Percentiles rank a stretch among this genome's conserved stretches.
Conservation (phyloP, 805 yeast genomes). For the Candida silvatica region DNA sequence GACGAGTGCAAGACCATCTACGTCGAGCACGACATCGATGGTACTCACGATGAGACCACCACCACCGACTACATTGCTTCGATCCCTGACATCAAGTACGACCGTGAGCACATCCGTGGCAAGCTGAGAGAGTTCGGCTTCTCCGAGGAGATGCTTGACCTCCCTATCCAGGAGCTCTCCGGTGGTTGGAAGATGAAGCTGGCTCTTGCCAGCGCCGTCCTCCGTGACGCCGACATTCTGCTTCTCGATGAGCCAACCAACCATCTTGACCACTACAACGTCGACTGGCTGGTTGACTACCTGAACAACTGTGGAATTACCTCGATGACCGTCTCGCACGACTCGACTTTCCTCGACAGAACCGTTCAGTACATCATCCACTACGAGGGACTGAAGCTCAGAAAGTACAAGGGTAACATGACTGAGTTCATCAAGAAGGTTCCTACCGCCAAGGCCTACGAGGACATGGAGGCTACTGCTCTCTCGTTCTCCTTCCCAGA, state of each 20-base stretch:
- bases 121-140: conserved; percentile 88
- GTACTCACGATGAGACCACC: conserved; percentile 93
- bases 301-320: conserved; percentile 97
- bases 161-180: conserved; percentile 95
- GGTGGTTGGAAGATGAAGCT: conserved; percentile 99
- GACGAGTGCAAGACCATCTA: conserved; percentile 98
- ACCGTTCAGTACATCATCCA: conserved; percentile 97
- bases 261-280: conserved; percentile 99
- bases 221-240: conserved; percentile 95
- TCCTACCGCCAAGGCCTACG: conserved; percentile 98
- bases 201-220: conserved; percentile 98
- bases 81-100: conserved; percentile 47
- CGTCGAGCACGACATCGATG: conserved; percentile 99
- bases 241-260: conserved; percentile 99
- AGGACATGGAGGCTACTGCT: conserved; percentile 97
- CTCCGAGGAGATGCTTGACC: conserved; percentile 84
- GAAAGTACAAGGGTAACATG: conserved; percentile 99
- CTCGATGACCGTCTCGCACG: conserved; percentile 98
- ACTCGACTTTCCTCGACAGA: conserved; percentile 98
- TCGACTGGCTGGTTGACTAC: conserved; percentile 99
- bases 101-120: conserved; percentile 59
- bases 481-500: conserved; percentile 97
- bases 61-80: conserved; percentile 81
- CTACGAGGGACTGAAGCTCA: conserved; percentile 99
- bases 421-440: conserved; percentile 98